Conservation (phyloP, 441 rosid species). For the Euphorbia celastroides region DNA sequence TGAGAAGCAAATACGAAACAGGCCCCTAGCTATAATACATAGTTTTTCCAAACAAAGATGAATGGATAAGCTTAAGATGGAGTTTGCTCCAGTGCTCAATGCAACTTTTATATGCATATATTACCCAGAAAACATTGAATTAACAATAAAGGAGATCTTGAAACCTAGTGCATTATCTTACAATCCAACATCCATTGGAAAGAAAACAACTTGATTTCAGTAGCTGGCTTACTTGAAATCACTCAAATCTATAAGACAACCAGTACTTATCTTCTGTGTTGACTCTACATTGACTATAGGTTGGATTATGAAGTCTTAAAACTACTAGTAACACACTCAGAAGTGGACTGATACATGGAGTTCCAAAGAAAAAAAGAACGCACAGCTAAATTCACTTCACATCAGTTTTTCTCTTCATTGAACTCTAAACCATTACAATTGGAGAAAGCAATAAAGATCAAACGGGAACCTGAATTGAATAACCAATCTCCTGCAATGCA, state of each 20-base stretch:
- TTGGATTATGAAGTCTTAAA: neutral
- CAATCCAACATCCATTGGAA: slow-evolving; percentile 1
- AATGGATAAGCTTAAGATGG: neutral
- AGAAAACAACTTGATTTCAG: neutral
- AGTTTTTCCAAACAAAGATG: no score
- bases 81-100: neutral
- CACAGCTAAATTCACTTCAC: neutral
- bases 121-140: neutral
- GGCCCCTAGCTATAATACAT: no score
- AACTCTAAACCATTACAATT: neutral
- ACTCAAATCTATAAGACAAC: neutral
- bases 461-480: slow-evolving; percentile 57
- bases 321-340: neutral
- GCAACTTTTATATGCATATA: neutral
- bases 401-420: slow-evolving; percentile 3
- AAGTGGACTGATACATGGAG: neutral
- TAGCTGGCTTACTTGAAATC: neutral
- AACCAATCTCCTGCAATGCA: slow-evolving; percentile 74
- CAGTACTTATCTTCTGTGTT: neutral
- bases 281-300: neutral
- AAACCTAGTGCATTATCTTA: neutral
- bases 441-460: slow-evolving; percentile 10
- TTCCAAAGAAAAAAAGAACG: neutral
- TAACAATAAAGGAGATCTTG: neutral
- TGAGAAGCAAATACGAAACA: no score